phyloP scores from a whole-genome alignment of 257 asterid species.

The Asclepias syriaca region DNA sequence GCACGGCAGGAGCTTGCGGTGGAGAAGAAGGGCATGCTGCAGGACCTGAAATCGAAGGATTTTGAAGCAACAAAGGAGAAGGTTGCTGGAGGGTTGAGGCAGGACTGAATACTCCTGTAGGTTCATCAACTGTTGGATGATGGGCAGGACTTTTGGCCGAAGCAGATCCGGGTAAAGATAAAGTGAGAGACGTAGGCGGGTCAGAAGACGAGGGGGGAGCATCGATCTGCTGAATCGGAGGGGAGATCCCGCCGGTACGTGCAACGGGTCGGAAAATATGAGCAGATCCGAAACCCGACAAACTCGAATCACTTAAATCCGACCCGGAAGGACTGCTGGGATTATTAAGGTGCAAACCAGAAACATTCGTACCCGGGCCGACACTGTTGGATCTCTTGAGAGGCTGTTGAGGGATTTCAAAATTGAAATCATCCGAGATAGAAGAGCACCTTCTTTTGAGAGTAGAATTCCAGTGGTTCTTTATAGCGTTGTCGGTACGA shows the following conservation, averaged over 20 bases:
- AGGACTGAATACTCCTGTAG: constrained; percentile 4
- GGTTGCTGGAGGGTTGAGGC: constrained; percentile 2
- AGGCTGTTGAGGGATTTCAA: constrained; percentile 51
- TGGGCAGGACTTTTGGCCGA: constrained; percentile 13
- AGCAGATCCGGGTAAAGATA: constrained; percentile 56
- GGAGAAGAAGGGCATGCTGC: neutral
- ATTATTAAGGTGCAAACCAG: constrained; percentile 39
- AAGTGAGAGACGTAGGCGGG: constrained; percentile 51
- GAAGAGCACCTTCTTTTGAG: constrained; percentile 67
- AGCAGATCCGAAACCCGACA: constrained; percentile 31
- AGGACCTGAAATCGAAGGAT: neutral
- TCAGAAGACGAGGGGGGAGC: constrained; percentile 27
- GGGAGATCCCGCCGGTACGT: constrained; percentile 50
- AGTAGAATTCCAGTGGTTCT: constrained; percentile 88
- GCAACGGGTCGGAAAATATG: constrained; percentile 51
- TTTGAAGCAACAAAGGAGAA: neutral
- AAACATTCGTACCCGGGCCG: constrained; percentile 42
- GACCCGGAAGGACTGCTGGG: constrained; percentile 70
- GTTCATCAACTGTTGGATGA: neutral
- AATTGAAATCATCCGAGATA: constrained; percentile 61
- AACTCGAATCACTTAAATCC: constrained; percentile 53
- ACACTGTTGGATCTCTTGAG: constrained; percentile 63
- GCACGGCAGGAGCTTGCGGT: constrained; percentile 3
- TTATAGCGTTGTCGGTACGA: constrained; percentile 78
- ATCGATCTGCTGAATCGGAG: constrained; percentile 25